Base-by-base conservation (phyloP, 805 yeast species). In the Ogataea neopini region DNA sequence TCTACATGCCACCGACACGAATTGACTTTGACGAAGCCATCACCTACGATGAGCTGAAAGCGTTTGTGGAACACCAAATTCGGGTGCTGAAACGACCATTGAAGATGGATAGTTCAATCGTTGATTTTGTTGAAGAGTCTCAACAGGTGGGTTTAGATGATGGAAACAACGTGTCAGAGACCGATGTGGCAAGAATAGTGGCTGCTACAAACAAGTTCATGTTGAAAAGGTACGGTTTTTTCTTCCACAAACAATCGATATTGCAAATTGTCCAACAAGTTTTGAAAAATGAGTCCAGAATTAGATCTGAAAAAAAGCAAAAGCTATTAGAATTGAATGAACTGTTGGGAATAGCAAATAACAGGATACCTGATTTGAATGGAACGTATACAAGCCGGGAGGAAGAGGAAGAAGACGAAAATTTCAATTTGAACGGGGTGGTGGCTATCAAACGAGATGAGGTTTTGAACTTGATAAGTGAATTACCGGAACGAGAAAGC, bases 211-310 rank as follows among this genome's bases (percentile, higher is more conserved):
- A 57, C 42, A 37, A 35, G 25, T 22, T 41, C 4, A 6, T 60
- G 3, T 8, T 30, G 9, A 52, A 53, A 20, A 53, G 57, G 34
- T 61, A 60, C 33, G 49, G 52, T 3, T 48, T 54, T n/a, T 52
- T 55, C 38, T 68, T 62, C 49, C 60, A 59, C 34, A 53, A 58
- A 17, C 73, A 68, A 38, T 52, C 66, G 8, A 52, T 62, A 13
- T 52, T 62, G 40, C 64, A 66, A 43, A 55, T 67, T 4, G 41
- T 59, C 4, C 59, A 61, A 29, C 70, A 67, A 47, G 51, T 64
- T 6, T 23, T 66, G 17, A 54, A 58, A 11, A 51, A 56, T 17
- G 68, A 66, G 41, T 48, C 57, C 5, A 36, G 41, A 3, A 20
- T 42, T 7, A 50, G 47, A 13, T 32, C 49, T 13, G 45, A 43